A percentile compares a stretch with the other conserved stretches of the same genome.
phyloP scores from a whole-genome alignment of 2,329 filamentous ascomycete species.

The Verruconis gallopava region DNA sequence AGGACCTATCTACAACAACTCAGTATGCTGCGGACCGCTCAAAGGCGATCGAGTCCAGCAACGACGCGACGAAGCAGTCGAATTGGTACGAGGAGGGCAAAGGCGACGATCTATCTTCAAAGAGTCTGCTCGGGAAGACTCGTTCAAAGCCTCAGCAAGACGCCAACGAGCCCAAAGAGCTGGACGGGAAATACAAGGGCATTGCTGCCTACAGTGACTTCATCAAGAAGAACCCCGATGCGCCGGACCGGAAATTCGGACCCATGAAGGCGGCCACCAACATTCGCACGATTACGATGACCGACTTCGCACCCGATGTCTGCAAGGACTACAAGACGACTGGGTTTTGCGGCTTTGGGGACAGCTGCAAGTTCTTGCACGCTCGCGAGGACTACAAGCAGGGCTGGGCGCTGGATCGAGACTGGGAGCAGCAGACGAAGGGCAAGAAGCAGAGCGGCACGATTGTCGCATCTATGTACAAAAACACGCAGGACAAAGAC shows the following conservation, averaged over 20 bases:
- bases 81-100: conserved; percentile 81
- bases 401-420: conserved; percentile 88
- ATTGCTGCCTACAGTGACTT: conserved; percentile 59
- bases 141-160: conserved; percentile 23
- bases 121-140: conserved; percentile 48
- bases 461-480: conserved; percentile 45
- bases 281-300: conserved; percentile 78
- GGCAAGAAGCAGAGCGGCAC: conserved; percentile 38
- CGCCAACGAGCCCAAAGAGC: not conserved
- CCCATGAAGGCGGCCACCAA: conserved; percentile 83
- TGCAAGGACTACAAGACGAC: conserved; percentile 59
- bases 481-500: conserved; percentile 30
- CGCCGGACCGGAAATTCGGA: conserved; percentile 57
- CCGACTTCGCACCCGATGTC: conserved; percentile 81
- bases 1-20: conserved; percentile 26
- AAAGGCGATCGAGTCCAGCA: conserved; percentile 50
- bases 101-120: conserved; percentile 34
- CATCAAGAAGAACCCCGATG: conserved; percentile 70
- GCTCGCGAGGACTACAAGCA: conserved; percentile 69
- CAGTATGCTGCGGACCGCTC: conserved; percentile 49
- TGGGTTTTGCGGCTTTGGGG: conserved; percentile 59
- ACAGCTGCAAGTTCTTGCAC: conserved; percentile 73
- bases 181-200: conserved; percentile 62
- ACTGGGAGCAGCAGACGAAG: conserved; percentile 80
- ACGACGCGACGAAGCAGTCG: conserved; percentile 78